A percentile compares a stretch with the other conserved stretches of the same genome.
phyloP scores from a whole-genome alignment of 2,329 filamentous ascomycete species.

The Niveomyces coronatus region DNA sequence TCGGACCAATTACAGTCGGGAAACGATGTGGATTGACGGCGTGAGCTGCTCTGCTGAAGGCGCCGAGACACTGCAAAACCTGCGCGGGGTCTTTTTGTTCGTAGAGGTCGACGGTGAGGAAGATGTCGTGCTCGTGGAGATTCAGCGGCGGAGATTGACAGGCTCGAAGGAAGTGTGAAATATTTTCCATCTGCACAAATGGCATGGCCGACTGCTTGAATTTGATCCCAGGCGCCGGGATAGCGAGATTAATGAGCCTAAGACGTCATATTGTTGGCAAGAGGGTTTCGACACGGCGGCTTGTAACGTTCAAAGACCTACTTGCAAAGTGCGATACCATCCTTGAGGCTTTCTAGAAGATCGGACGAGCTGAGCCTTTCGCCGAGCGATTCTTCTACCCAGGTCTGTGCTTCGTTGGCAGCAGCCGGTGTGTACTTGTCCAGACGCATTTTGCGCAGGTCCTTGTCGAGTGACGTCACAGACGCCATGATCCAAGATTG shows the following conservation, averaged over 20 bases:
- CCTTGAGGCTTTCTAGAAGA: constrained; percentile 75
- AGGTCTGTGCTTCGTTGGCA: constrained; percentile 71
- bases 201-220: constrained; percentile 93
- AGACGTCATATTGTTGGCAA: constrained; percentile 9
- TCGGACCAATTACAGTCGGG: constrained; percentile 65
- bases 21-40: constrained; percentile 63
- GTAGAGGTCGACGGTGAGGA: constrained; percentile 93
- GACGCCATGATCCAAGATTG: constrained; percentile 60
- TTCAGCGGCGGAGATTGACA: constrained; percentile 78
- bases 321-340: constrained; percentile 90
- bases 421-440: constrained; percentile 88
- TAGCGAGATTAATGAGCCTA: constrained; percentile 72
- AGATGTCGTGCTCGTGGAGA: constrained; percentile 87
- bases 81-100: constrained; percentile 94
- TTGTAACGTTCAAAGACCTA: constrained; percentile 31
- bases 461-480: constrained; percentile 85
- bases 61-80: constrained; percentile 82
- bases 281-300: not conserved
- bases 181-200: constrained; percentile 99
- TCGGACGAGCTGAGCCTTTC: constrained; percentile 63
- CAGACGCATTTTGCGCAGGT: constrained; percentile 85
- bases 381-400: constrained; percentile 76
- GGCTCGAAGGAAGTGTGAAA: constrained; percentile 85
- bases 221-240: constrained; percentile 68
- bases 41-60: constrained; percentile 84